phyloP scores from a whole-genome alignment of 768 basidiomycete genomes.

The Naganishia antarctica region DNA sequence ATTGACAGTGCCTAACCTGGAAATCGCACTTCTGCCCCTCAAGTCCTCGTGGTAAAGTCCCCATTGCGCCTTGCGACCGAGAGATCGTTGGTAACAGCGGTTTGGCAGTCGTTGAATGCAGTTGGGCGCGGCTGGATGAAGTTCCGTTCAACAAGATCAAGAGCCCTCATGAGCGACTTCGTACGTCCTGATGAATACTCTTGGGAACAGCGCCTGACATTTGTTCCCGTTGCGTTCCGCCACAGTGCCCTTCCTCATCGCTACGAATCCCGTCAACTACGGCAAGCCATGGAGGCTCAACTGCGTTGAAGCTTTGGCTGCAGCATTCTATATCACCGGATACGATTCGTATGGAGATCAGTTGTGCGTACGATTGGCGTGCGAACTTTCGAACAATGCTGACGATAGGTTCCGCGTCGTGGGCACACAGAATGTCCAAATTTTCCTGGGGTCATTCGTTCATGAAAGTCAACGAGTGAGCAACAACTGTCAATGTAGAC shows the following conservation, averaged over 20 bases:
- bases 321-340: constrained; percentile 89
- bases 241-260: constrained; percentile 87
- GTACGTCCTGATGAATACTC: constrained; percentile 54
- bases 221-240: neutral
- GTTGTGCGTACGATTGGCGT: constrained; percentile 48
- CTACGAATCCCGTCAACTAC: constrained; percentile 95
- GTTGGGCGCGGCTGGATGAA: constrained; percentile 92
- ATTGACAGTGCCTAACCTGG: neutral
- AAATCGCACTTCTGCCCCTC: too few relatives aligned
- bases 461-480: constrained; percentile 72
- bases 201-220: neutral
- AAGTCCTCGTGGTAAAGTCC: constrained; percentile 76
- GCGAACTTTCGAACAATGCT: neutral
- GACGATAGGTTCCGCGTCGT: neutral
- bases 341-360: constrained; percentile 74
- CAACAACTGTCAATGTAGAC: too few relatives aligned
- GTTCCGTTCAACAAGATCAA: constrained; percentile 91
- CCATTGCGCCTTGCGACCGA: constrained; percentile 78
- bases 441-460: constrained; percentile 93
- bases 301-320: constrained; percentile 82
- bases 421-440: constrained; percentile 54
- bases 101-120: constrained; percentile 96
- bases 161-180: constrained; percentile 81
- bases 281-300: constrained; percentile 95
- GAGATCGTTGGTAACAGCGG: constrained; percentile 69